Conservation (phyloP, 139 green algal genomes). For the Volvox africanus region DNA sequence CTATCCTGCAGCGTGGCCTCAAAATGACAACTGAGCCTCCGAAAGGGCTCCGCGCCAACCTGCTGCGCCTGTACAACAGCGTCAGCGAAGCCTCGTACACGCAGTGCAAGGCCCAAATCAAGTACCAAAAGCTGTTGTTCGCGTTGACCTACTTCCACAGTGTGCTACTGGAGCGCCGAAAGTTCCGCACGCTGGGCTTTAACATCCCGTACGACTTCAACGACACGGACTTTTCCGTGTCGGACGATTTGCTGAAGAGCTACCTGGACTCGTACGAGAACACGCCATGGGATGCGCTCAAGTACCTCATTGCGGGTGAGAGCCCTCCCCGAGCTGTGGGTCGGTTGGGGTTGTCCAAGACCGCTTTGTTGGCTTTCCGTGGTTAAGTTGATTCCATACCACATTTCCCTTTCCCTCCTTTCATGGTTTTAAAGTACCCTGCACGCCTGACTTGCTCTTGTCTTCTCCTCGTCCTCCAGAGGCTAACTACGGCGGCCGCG, state of each 20-base stretch:
- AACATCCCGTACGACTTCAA: conserved; percentile 96
- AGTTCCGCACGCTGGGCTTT: conserved; percentile 90
- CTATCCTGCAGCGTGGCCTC: conserved; percentile 86
- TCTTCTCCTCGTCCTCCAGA: conserved; percentile 54
- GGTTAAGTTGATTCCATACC: not conserved
- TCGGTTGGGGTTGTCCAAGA: too few species aligned
- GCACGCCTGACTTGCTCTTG: too few species aligned
- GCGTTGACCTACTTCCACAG: conserved; percentile 90
- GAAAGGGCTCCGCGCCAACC: conserved; percentile 89
- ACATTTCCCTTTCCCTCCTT: not conserved
- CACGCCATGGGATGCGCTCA: conserved; percentile 86
- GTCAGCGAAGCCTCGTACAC: conserved; percentile 78
- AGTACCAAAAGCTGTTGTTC: conserved; percentile 93
- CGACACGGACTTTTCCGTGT: conserved; percentile 91
- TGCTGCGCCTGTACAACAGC: conserved; percentile 86
- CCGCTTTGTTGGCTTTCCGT: not conserved
- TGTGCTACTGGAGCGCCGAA: conserved; percentile 88
- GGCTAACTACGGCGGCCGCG: conserved; percentile 85
- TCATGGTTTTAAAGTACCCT: not conserved
- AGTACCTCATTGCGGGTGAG: conserved; percentile 82
- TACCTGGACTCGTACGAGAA: conserved; percentile 90
- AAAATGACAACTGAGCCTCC: conserved; percentile 95
- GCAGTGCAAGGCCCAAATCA: conserved; percentile 73
- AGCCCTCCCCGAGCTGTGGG: too few species aligned
- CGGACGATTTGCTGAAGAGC: conserved; percentile 84